Evolutionary conservation across 176 grass and related monocot genomes (phyloP), one percentile per base, ranked within the genome.

Genomic region (Tillandsia fasciculata): DNA sequence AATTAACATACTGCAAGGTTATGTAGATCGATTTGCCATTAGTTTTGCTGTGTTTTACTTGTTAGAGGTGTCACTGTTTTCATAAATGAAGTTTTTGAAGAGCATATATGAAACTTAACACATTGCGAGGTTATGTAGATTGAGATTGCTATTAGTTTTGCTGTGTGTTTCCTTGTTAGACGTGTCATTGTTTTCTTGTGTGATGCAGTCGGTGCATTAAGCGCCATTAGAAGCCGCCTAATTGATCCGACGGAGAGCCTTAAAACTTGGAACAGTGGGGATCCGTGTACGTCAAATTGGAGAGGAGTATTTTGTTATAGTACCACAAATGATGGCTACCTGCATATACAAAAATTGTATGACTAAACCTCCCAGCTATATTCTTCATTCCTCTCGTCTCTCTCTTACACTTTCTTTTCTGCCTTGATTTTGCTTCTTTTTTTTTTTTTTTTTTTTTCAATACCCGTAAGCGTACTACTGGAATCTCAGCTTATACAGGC

Each of bases 241-340:
- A 64, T 81, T 75, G 94, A 99, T 80, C 86, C 84, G 51, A 80
- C 63, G 57, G 83, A 87, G 15, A 87, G 88, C 12, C 87, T 99
- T 80, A 74, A 50, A 64, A 87, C 74, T 65, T 99, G 94, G 89
- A 76, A 77, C 8, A 67, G 63, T 51, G 87, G 94, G 81, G 94
- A 99, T 85, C 94, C 94, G 65, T 99, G 94, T 64, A 75, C 49
- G 79, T 87, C 94, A 72, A 50, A 74, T 63, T 99, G 94, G 94
- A 86, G 29, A 75, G 89, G 94, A 66, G 75, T 99, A 71, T 14
- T 6, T 11, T 99, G 94, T 81, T 6, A 52, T 50, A 72, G 61
- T 52, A 73, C 70, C 79, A 53, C 72, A 67, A 67, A 65, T 14
- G 72, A 82, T 49, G 48, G 49, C 13, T 86, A 72, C 74, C 84